A percentile compares a stretch with the other conserved stretches of the same genome.
These are phyloP conservation scores for Mycosphaerelloides madeirae DNA, from an alignment of 2,329 filamentous ascomycete species.

Conservation along the genomic window DNA sequence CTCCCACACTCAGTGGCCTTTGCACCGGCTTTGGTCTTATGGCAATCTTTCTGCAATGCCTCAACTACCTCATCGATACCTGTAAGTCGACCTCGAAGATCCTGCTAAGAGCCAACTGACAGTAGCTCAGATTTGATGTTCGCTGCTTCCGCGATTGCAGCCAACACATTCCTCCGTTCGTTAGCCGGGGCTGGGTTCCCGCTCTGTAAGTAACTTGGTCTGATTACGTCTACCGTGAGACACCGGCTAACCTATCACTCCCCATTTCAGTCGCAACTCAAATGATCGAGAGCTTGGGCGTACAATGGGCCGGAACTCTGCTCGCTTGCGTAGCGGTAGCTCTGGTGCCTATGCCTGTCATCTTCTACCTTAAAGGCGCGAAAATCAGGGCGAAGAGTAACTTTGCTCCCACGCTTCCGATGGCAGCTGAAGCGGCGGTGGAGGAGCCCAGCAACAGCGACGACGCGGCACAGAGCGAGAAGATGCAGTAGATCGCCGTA, in stretches of 20 bases:
- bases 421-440: conserved; percentile 12
- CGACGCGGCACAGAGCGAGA: conserved; percentile 1
- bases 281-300: conserved; percentile 52
- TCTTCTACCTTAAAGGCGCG: conserved; percentile 41
- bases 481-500: neutral
- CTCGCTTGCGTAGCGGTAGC: conserved; percentile 42
- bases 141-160: conserved; percentile 33
- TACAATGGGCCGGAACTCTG: conserved; percentile 45
- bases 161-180: conserved; percentile 40
- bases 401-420: conserved; percentile 32
- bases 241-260: conserved; percentile 10
- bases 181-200: conserved; percentile 50
- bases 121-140: conserved; percentile 54
- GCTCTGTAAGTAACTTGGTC: conserved; percentile 31
- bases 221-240: conserved; percentile 2
- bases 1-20: conserved; percentile 41
- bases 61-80: conserved; percentile 43
- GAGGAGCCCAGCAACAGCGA: conserved; percentile 14
- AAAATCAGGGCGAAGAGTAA: conserved; percentile 39
- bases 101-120: too few species aligned
- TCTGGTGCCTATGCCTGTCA: conserved; percentile 41
- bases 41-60: conserved; percentile 37
- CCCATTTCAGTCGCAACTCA: conserved; percentile 41
- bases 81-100: neutral
- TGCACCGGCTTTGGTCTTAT: conserved; percentile 42